Base-by-base conservation (phyloP, 352 stramenopile species). In the Phytophthora sp. region DNA sequence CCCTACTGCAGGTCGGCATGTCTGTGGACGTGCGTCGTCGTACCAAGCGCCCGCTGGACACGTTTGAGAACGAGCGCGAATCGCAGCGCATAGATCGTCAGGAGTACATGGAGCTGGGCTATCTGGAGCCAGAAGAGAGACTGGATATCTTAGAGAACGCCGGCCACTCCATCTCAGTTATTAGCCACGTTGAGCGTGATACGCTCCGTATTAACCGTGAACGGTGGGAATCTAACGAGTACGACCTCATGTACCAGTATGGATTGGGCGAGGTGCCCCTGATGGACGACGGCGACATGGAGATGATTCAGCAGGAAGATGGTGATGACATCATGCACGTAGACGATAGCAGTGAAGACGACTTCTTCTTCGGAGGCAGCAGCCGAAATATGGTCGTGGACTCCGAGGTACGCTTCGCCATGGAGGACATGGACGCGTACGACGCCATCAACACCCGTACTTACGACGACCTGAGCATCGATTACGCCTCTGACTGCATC, bases 141-240 rank as follows among this genome's bases (percentile, higher is more conserved):
- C 49, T 93, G 27, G 80, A 91, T 15, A 91, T 94, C 39, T 54
- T 94, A 13, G 82, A 93, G 57, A 77, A 79, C 30, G 82, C 82
- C 1, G 84, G 86, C 27, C 82, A 86, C 62, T 82, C 85, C 16
- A 68, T 81, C 9, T 78, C 80, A 38, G 78, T 88, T 62, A 81
- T 94, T 57, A 88, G 67, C 35, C 74, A 82, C 61, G 79, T 89
- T 24, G 84, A 92, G 62, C 80, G 80, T 29, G 83, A 92, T 36
- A 80, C 74, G 31, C 68, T 90, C 39, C 85, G 83, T 44, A 84
- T 92, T 47, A 94, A 94, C 61, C 83, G 82, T 41, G 82, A 92
- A 72, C 85, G 85, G 20, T 94, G 81, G 83, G 85, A 94, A 57
- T 92, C 85, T 23, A 94, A 94, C 65, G 85, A 94, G 66, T 94